Conservation (phyloP, 305 asterid species). For the Fraxinus velutina region DNA sequence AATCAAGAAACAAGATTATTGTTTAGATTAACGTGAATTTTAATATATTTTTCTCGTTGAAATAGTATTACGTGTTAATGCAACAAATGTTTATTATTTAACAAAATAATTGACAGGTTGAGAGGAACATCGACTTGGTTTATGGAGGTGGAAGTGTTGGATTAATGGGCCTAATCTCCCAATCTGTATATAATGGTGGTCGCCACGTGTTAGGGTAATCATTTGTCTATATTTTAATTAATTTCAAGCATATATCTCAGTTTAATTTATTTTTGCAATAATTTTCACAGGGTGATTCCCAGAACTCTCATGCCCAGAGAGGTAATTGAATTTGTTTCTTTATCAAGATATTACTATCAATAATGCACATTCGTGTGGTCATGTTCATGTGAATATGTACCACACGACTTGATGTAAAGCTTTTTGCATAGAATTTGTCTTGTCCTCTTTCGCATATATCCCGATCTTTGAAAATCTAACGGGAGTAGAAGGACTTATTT, state of each 20-base stretch:
- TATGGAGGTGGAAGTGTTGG: constrained; percentile 97
- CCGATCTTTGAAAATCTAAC: not conserved
- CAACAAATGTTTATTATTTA: constrained; percentile 15
- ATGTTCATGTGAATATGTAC: not conserved
- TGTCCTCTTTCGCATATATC: not conserved
- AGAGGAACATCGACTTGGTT: constrained; percentile 87
- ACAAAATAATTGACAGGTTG: constrained; percentile 54
- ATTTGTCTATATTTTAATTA: not conserved
- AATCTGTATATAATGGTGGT: constrained; percentile 84
- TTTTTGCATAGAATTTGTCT: not conserved
- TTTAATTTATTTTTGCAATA: not conserved
- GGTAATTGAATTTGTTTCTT: constrained; percentile 40
- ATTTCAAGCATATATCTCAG: not conserved
- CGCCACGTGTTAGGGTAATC: constrained; percentile 87
- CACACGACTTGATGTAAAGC: not conserved
- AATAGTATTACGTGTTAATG: constrained; percentile 32
- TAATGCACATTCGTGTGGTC: not conserved
- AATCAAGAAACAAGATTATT: constrained; percentile 8
- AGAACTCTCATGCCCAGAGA: constrained; percentile 84
- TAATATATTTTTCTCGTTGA: constrained; percentile 26
- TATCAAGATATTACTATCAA: not conserved
- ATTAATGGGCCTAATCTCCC: constrained; percentile 84
- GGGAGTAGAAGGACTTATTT: not conserved
- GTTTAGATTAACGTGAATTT: constrained; percentile 28
- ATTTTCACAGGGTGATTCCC: constrained; percentile 69